A percentile compares a stretch with the other conserved stretches of the same genome.
phyloP scores from a whole-genome alignment of 352 stramenopile genomes.

The Phytophthora gonapodyides region DNA sequence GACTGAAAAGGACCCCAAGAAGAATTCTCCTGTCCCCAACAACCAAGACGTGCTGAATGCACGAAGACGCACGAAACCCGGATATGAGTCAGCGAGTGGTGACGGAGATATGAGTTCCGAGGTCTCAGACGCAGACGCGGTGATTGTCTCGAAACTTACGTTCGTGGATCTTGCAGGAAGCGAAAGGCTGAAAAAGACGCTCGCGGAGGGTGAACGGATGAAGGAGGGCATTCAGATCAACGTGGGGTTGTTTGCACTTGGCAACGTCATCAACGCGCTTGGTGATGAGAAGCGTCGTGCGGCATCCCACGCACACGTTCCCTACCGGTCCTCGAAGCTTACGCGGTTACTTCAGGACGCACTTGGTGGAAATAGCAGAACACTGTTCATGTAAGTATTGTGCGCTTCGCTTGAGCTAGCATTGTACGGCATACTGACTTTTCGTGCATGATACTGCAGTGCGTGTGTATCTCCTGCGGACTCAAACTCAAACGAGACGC shows the following conservation, averaged over 20 bases:
- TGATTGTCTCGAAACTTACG: conserved; percentile 80
- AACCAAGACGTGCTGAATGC: conserved; percentile 14
- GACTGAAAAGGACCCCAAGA: conserved; percentile 24
- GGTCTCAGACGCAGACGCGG: conserved; percentile 26
- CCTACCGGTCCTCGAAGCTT: conserved; percentile 84
- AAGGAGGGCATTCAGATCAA: conserved; percentile 92
- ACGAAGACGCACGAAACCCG: background rate
- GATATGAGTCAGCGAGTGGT: conserved; percentile 1
- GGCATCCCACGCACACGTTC: conserved; percentile 63
- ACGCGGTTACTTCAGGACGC: conserved; percentile 85
- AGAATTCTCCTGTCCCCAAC: conserved; percentile 19
- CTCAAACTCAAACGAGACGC: conserved; percentile 67
- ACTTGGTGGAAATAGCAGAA: conserved; percentile 87
- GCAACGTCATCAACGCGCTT: conserved; percentile 89
- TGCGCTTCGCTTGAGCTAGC: background rate
- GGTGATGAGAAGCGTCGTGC: conserved; percentile 65
- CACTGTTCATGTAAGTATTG: conserved; percentile 82
- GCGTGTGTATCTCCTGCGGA: conserved; percentile 84
- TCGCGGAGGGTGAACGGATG: conserved; percentile 83
- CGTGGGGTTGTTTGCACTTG: conserved; percentile 77
- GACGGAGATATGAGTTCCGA: conserved; percentile 8
- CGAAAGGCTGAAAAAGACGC: conserved; percentile 86
- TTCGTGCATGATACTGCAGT: conserved; percentile 36
- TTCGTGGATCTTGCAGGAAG: conserved; percentile 89
- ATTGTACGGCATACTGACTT: background rate